Conservation (phyloP, 2,329 filamentous ascomycete genomes). For the Paecilomyces sp. region DNA sequence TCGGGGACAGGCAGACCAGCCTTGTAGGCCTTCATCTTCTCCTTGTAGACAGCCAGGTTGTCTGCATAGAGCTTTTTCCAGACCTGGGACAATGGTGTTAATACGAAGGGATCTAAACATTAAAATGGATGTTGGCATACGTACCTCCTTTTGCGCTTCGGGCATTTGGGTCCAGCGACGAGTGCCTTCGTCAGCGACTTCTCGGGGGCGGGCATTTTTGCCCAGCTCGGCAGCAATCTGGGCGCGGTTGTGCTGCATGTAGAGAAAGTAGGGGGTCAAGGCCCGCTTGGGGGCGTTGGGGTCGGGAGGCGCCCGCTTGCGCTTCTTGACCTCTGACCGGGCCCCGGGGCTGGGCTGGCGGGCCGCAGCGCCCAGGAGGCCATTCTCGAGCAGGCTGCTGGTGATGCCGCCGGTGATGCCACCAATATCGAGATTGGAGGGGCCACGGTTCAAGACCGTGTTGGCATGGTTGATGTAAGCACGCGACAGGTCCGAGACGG, state of each 20-base stretch:
- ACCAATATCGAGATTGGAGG: constrained; percentile 47
- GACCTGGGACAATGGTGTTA: constrained; percentile 23
- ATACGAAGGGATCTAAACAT: not conserved
- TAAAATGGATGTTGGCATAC: constrained; percentile 11
- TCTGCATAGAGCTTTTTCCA: constrained; percentile 53
- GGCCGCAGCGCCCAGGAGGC: constrained; percentile 27
- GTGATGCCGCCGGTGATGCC: constrained; percentile 31
- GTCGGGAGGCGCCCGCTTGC: constrained; percentile 79
- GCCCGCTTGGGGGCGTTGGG: constrained; percentile 93
- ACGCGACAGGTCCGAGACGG: constrained; percentile 70
- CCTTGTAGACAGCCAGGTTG: constrained; percentile 51
- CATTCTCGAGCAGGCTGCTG: constrained; percentile 37
- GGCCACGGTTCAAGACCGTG: constrained; percentile 63
- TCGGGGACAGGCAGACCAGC: constrained; percentile 38
- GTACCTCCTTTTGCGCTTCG: constrained; percentile 62
- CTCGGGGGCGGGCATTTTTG: constrained; percentile 69
- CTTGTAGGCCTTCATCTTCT: constrained; percentile 51
- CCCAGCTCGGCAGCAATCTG: constrained; percentile 76
- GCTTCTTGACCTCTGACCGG: constrained; percentile 59
- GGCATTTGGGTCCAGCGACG: constrained; percentile 76
- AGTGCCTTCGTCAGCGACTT: constrained; percentile 81
- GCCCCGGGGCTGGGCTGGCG: constrained; percentile 29
- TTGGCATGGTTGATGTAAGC: constrained; percentile 88
- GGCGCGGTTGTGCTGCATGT: constrained; percentile 78
- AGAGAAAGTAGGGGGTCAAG: constrained; percentile 90